phyloP scores from a whole-genome alignment of 495 filamentous ascomycete genomes.

The Neurospora sp. region DNA sequence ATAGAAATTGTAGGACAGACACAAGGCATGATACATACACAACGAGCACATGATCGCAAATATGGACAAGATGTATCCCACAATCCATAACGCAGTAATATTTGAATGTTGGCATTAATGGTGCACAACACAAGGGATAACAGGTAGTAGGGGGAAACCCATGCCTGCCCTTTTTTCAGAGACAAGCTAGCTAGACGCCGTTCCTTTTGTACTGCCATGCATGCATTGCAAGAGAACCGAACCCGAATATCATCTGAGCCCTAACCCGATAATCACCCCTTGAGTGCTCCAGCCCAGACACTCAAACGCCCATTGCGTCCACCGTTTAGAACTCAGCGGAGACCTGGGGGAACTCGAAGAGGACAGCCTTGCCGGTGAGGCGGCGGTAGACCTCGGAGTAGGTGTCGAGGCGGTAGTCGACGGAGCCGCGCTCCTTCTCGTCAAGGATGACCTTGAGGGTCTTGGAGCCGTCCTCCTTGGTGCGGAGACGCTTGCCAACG shows the following conservation, averaged over 20 bases:
- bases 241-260: constrained; percentile 21
- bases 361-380: constrained; percentile 84
- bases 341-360: constrained; percentile 94
- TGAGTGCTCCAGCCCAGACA: constrained; percentile 13
- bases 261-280: constrained; percentile 14
- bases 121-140: background rate
- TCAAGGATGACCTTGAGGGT: constrained; percentile 95
- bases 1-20: background rate
- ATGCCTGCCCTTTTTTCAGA: constrained; percentile 10
- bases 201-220: constrained; percentile 24
- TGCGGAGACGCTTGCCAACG: constrained; percentile 93
- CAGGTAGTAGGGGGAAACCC: background rate
- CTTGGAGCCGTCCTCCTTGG: constrained; percentile 96
- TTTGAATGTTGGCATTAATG: background rate
- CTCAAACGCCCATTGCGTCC: constrained; percentile 9
- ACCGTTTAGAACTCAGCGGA: constrained; percentile 61
- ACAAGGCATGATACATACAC: background rate
- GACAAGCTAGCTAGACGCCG: constrained; percentile 31
- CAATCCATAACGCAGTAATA: background rate
- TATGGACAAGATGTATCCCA: background rate
- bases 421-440: constrained; percentile 98
- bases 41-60: background rate
- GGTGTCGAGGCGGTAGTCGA: constrained; percentile 97
- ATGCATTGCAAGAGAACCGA: constrained; percentile 20
- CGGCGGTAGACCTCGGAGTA: constrained; percentile 98